phyloP scores from a whole-genome alignment of 2,329 filamentous ascomycete genomes.

The Didymella exigua region DNA sequence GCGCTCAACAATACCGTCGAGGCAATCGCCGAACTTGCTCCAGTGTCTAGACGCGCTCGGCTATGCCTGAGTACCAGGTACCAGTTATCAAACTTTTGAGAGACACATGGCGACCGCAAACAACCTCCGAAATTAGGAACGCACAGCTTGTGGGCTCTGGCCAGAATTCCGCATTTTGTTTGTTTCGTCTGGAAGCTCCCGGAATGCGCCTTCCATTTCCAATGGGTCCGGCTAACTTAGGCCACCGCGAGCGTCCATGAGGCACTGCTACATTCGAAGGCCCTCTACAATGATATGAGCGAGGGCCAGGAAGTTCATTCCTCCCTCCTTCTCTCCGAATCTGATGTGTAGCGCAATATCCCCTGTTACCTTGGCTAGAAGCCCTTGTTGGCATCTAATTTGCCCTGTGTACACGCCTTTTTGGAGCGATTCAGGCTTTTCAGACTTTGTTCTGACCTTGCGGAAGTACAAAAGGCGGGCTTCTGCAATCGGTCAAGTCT shows the following conservation, averaged over 20 bases:
- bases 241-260: not conserved
- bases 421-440: too few species aligned
- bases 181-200: conserved; percentile 1
- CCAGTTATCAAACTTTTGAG: not conserved
- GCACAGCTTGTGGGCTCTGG: not conserved
- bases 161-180: not conserved
- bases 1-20: conserved; percentile 4
- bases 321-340: too few species aligned
- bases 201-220: conserved; percentile 3
- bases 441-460: too few species aligned
- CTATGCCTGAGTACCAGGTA: conserved; percentile 5
- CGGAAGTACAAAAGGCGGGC: too few species aligned
- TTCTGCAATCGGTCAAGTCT: too few species aligned
- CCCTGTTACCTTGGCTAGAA: too few species aligned
- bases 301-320: too few species aligned
- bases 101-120: conserved; percentile 11
- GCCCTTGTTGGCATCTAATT: too few species aligned
- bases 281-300: too few species aligned
- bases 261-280: not conserved
- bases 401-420: too few species aligned
- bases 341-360: too few species aligned
- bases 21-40: not conserved
- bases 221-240: not conserved
- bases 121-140: not conserved
- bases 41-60: conserved; percentile 1